These are phyloP conservation scores for Annulohypoxylon moriforme DNA, from an alignment of 495 filamentous ascomycete genomes.

Conservation along the genomic window DNA sequence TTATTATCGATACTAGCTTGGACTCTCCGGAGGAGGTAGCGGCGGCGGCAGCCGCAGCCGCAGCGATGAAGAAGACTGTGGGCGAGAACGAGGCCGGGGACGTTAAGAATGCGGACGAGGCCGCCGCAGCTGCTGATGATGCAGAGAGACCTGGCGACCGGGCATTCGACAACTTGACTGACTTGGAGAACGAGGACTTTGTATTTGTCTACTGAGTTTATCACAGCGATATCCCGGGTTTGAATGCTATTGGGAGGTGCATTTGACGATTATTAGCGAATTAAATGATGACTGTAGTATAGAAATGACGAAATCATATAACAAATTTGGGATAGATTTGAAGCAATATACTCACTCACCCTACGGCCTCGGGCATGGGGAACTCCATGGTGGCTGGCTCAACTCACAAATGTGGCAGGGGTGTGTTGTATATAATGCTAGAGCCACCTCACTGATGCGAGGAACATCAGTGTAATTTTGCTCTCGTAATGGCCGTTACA, in stretches of 20 bases:
- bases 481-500: neutral
- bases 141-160: slow-evolving; percentile 48
- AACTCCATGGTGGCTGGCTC: neutral
- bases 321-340: neutral
- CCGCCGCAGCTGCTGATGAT: neutral
- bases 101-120: slow-evolving; percentile 14
- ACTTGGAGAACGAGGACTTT: slow-evolving; percentile 61
- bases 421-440: neutral
- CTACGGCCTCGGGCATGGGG: neutral
- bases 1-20: slow-evolving; percentile 46
- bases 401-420: neutral
- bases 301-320: neutral
- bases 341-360: neutral
- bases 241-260: neutral
- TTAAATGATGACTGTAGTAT: neutral
- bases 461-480: neutral
- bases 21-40: slow-evolving; percentile 35
- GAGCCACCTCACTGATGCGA: neutral
- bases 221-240: neutral
- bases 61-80: neutral
- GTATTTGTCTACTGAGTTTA: slow-evolving; percentile 58
- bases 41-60: slow-evolving; percentile 5
- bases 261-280: neutral
- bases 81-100: neutral
- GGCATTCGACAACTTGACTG: slow-evolving; percentile 60